phyloP scores from a whole-genome alignment of 345 rosid species.

The Draba incana region DNA sequence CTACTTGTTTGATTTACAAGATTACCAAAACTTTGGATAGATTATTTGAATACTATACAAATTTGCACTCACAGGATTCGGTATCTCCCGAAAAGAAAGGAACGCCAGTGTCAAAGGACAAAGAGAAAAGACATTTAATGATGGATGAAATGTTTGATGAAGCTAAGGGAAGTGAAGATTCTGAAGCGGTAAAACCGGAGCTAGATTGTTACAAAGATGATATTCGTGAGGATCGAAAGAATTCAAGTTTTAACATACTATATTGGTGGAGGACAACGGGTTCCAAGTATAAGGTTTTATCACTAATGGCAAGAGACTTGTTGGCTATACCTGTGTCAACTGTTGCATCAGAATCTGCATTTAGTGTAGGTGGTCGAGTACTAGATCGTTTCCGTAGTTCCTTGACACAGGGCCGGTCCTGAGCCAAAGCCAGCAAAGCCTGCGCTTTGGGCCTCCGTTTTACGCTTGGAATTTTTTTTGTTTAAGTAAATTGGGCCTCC shows the following conservation, averaged over 20 bases:
- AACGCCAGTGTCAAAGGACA: background rate
- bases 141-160: conserved; percentile 1
- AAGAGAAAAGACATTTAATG: background rate
- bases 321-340: conserved; percentile 22
- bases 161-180: background rate
- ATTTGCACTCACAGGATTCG: background rate
- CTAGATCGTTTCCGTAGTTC: conserved; percentile 26
- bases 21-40: background rate
- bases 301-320: conserved; percentile 24
- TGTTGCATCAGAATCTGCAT: conserved; percentile 22
- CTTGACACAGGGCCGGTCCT: too few relatives aligned
- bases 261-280: background rate
- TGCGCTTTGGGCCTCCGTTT: too few relatives aligned
- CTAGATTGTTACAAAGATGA: background rate
- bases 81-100: background rate
- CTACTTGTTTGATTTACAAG: background rate
- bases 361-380: conserved; percentile 11
- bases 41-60: background rate
- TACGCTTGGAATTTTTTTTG: too few relatives aligned
- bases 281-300: conserved; percentile 16
- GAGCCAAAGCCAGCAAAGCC: too few relatives aligned
- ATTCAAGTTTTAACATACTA: background rate
- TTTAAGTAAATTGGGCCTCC: too few relatives aligned
- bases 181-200: background rate
- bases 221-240: background rate